Base-by-base conservation (phyloP, 139 green algal species). In the Chlamydomonas schloesseri region DNA sequence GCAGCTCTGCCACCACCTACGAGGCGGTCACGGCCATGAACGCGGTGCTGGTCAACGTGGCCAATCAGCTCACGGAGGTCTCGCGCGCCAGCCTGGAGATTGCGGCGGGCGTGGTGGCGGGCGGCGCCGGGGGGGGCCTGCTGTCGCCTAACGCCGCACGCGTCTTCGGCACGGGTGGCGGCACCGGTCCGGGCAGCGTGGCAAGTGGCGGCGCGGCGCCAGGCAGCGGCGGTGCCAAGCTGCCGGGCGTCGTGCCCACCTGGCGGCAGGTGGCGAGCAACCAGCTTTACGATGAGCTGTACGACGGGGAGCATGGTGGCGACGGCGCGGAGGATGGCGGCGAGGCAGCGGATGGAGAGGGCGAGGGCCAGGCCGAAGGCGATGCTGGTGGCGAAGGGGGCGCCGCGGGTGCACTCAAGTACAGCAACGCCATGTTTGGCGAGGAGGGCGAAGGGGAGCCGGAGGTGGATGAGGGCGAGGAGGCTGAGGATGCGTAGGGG, bases 181-280 rank as follows among this genome's bases (percentile, higher is more conserved):
- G 37, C 18, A 13, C 1, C 29, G 47, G 20, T 14, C 73, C 53
- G 0, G 47, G 46, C 64, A 57, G 78, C n/a, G 42, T 50, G 42
- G 42, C 42, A 8, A 50, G 42, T 50, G 42, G 42, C 5, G 64
- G 29, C 3, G 21, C 1, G 5, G 53, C 33, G 20, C 17, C 1
- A 9, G 13, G n/a, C n/a, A 5, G 13, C 28, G 46, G 34, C 6
- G 21, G 37, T 18, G 79, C 10, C 14, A 31, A 55, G 67, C 80
- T 86, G 50, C 80, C 81, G 6, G 81, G 81, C 29, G 69, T 79
- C 15, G 53, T 87, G 36, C 81, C 81, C 13, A 72, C 69, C 4
- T 87, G 81, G 81, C 53, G 81, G 69, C 68, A 87, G 55, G 68
- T 86, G 37, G 80, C 80, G 26, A 77, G 10, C 31, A 86, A 86